Base-by-base conservation (phyloP, 768 basidiomycete species). In the Mycena epipterygia region DNA sequence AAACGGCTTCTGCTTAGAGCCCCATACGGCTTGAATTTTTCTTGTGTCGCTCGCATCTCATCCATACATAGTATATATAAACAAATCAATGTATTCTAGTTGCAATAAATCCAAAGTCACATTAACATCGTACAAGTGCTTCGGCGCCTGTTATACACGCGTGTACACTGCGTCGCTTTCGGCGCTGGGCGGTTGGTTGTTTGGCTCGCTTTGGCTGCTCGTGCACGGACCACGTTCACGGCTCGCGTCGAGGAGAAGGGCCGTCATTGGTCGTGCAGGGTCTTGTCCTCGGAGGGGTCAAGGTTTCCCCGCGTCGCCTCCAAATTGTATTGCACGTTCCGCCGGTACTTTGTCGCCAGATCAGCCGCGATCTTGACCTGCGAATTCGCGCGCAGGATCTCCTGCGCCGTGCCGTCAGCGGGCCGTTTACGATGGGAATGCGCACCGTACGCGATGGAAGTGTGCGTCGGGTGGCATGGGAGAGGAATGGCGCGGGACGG, bases 321-420 rank as follows among this genome's bases (percentile, higher is more conserved):
- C 66, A 98, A 79, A 78, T 97, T 97, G 79, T 96, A 97, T 78
- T 93, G 91, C 60, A 96, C 96, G 81, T 98, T 98, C 82, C 95
- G 91, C 72, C 93, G 87, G 80, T 98, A 98, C 79, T 95, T 96
- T 42, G 90, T 90, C 37, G 93, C 89, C 21, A 98, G 84, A 78
- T 95, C 91, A 3, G 96, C 92, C 0, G 96, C 93, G 42, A 89
- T 91, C 76, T 92, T 91, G 49, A 96, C 90, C 35, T 90, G 89
- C 0, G 89, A 85, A 70, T 96, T 95, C 9, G 94, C 94, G 19
- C 89, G 87, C 46, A 94, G 81, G 75, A 96, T 92, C 80, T 95
- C 93, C 93, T 96, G 53, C 39, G 21, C 7, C 32, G 35, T 33
- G 16, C 32, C 23, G 64, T 65, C 25, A 68, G 61, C 23, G 17